These are phyloP conservation scores for Trichoderma atroviride DNA, from an alignment of 2,329 filamentous ascomycete species.

Conservation along the genomic window DNA sequence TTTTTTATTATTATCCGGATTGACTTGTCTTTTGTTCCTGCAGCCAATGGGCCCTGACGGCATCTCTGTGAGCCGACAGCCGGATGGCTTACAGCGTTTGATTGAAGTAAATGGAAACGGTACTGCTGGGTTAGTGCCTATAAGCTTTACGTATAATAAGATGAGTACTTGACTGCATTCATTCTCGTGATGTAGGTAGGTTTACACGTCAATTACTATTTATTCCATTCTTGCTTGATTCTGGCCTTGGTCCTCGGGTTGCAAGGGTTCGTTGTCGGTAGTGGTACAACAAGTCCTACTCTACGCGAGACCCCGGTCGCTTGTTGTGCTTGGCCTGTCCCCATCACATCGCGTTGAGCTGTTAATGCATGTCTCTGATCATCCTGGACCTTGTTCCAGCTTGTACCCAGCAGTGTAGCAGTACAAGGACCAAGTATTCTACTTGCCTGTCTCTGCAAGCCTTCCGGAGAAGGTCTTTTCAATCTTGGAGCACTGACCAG, in stretches of 20 bases:
- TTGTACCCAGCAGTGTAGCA: not conserved
- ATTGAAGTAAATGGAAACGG: not conserved
- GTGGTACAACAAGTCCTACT: not conserved
- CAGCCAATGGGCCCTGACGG: slow-evolving; percentile 22
- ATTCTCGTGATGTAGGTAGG: too few species aligned
- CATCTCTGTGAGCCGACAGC: slow-evolving; percentile 4
- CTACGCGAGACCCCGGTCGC: not conserved
- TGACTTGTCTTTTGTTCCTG: slow-evolving; percentile 22
- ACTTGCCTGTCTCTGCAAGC: not conserved
- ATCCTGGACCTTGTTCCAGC: not conserved
- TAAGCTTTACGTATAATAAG: too few species aligned
- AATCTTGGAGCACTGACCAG: not conserved
- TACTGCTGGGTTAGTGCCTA: not conserved
- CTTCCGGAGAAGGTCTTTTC: not conserved
- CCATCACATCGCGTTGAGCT: slow-evolving; percentile 8
- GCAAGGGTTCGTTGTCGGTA: not conserved
- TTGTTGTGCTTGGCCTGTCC: not conserved
- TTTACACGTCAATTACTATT: not conserved
- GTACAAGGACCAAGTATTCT: not conserved
- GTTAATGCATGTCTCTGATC: slow-evolving; percentile 5
- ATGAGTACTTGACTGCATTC: too few species aligned
- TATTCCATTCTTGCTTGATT: not conserved
- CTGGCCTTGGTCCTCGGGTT: not conserved
- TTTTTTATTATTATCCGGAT: not conserved
- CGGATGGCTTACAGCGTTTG: not conserved